A percentile compares a stretch with the other conserved stretches of the same genome.
These are phyloP conservation scores for Tolypocladium inflatum DNA, from an alignment of 2,329 filamentous ascomycete species.

Conservation along the genomic window DNA sequence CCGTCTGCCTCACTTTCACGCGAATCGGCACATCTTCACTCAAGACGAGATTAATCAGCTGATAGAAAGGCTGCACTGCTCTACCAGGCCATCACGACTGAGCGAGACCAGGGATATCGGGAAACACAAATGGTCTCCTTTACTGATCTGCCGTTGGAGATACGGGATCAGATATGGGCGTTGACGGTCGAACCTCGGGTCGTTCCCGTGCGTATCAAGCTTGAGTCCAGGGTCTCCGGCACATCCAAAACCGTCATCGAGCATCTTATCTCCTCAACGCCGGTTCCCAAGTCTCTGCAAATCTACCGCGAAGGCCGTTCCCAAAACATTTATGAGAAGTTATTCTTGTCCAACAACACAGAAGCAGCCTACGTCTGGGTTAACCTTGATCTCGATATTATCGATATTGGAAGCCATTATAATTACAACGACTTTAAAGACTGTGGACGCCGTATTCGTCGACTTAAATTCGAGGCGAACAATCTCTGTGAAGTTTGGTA, in stretches of 20 bases:
- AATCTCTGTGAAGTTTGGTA: background rate
- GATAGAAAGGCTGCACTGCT: too few relatives aligned
- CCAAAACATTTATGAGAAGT: background rate
- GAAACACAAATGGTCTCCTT: background rate
- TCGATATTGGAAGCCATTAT: background rate
- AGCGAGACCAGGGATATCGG: too few relatives aligned
- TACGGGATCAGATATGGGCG: background rate
- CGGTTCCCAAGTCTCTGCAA: background rate
- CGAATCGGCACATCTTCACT: too few relatives aligned
- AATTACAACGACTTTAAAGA: background rate
- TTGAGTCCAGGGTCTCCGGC: background rate
- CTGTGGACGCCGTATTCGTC: background rate
- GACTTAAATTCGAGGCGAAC: background rate
- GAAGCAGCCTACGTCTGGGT: background rate
- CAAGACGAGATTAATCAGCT: too few relatives aligned
- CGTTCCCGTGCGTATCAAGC: background rate
- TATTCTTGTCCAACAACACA: background rate
- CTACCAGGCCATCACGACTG: too few relatives aligned
- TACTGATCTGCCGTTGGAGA: background rate
- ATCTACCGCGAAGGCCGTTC: background rate
- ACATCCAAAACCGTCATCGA: too few relatives aligned
- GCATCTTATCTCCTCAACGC: background rate
- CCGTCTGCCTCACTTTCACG: too few relatives aligned
- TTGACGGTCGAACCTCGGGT: background rate
- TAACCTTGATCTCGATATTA: background rate